These are phyloP conservation scores for Fusarium sp. DNA, from an alignment of 2,329 filamentous ascomycete species.

Conservation along the genomic window DNA sequence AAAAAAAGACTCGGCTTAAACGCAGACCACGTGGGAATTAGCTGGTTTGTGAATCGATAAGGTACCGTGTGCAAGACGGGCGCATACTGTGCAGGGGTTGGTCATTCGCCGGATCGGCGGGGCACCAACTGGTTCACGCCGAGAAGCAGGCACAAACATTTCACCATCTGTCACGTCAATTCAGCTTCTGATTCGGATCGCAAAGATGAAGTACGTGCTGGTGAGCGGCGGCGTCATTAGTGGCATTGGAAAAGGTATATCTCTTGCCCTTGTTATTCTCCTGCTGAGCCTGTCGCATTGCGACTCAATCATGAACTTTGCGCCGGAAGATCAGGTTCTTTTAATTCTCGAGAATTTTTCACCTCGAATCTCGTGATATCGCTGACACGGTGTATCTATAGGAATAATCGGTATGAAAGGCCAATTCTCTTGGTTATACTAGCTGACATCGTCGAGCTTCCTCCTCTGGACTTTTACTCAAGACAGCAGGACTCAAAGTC, in stretches of 20 bases:
- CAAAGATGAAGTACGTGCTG: slow-evolving; percentile 12
- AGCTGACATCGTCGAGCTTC: slow-evolving; percentile 20
- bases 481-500: slow-evolving; percentile 82
- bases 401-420: slow-evolving; percentile 3
- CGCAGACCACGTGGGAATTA: neutral
- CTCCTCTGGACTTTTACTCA: slow-evolving; percentile 76
- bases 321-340: neutral
- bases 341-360: neutral
- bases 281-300: neutral
- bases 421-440: neutral
- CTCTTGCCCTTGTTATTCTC: neutral
- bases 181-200: neutral
- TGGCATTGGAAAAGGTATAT: slow-evolving; percentile 19
- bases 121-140: neutral
- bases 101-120: neutral
- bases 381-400: neutral
- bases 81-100: neutral
- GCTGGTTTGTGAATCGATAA: neutral
- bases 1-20: neutral
- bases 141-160: neutral
- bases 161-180: neutral
- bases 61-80: neutral
- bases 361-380: neutral
- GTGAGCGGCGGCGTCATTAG: slow-evolving; percentile 18
- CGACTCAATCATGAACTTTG: slow-evolving; percentile 1